phyloP scores from a whole-genome alignment of 805 yeast genomes.

The Starmerella vaccinii region DNA sequence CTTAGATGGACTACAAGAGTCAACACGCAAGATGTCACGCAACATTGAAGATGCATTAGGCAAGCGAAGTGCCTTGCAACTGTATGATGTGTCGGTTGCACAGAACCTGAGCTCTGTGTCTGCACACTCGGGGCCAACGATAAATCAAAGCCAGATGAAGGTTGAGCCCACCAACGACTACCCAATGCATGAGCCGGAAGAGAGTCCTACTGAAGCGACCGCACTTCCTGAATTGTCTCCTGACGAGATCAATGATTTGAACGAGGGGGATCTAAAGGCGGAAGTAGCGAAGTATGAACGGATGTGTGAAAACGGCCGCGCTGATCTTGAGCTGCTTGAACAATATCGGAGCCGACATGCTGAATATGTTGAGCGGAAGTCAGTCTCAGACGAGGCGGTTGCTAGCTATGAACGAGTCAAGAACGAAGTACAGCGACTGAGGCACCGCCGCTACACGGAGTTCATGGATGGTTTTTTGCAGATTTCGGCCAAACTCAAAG shows the following conservation, averaged over 20 bases:
- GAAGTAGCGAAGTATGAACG: conserved; percentile 25
- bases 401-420: conserved; percentile 54
- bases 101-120: neutral
- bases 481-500: conserved; percentile 80
- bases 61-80: neutral
- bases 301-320: conserved; percentile 43
- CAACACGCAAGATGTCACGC: neutral
- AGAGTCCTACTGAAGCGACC: conserved; percentile 30
- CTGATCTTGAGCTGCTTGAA: conserved; percentile 62
- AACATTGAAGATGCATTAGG: neutral
- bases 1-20: neutral
- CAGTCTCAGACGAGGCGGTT: conserved; percentile 60
- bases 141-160: neutral
- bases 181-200: conserved; percentile 29
- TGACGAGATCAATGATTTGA: conserved; percentile 22
- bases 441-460: conserved; percentile 67
- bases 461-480: conserved; percentile 86
- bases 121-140: neutral
- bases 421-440: conserved; percentile 53
- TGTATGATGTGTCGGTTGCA: conserved; percentile 15
- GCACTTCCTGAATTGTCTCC: conserved; percentile 19
- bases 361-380: conserved; percentile 55
- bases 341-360: conserved; percentile 60
- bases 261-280: conserved; percentile 18
- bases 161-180: neutral